phyloP scores from a whole-genome alignment of 345 rosid genomes.

The Rhodomyrtus tomentosa region DNA sequence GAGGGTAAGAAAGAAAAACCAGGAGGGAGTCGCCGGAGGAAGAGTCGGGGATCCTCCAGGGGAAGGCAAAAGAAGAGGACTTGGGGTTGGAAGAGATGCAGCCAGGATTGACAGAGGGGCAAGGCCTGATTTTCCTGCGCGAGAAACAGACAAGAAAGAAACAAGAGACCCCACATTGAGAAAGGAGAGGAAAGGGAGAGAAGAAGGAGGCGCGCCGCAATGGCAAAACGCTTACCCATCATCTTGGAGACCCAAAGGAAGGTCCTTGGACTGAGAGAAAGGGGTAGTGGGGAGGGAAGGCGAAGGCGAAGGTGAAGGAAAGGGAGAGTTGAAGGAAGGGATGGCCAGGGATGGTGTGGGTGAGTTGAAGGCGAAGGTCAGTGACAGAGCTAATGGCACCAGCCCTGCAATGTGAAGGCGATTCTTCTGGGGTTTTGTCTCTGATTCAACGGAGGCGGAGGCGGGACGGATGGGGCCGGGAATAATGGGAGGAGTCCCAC shows the following conservation, averaged over 20 bases:
- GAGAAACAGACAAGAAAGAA: background rate
- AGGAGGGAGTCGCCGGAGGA: constrained; percentile 34
- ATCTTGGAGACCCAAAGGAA: constrained; percentile 53
- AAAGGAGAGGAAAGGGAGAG: background rate
- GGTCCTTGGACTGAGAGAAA: constrained; percentile 78
- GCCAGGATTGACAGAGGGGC: constrained; percentile 84
- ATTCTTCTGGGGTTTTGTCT: background rate
- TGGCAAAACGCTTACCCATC: constrained; percentile 39
- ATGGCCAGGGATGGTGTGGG: constrained; percentile 56
- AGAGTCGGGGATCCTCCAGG: constrained; percentile 50
- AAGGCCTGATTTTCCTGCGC: constrained; percentile 75
- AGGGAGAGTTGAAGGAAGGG: constrained; percentile 39
- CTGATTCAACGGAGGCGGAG: background rate
- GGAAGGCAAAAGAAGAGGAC: constrained; percentile 76
- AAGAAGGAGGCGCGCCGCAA: background rate
- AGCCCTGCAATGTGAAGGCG: background rate
- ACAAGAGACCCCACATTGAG: background rate
- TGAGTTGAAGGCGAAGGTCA: constrained; percentile 42
- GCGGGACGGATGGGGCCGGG: background rate
- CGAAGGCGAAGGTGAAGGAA: background rate
- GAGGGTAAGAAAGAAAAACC: constrained; percentile 19
- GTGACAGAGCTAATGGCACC: constrained; percentile 16
- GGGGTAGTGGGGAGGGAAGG: constrained; percentile 49
- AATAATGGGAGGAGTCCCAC: background rate
- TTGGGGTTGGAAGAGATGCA: constrained; percentile 84